Conservation (phyloP, 1,284 basidiomycete genomes). For the Thecaphora thlaspeos region DNA sequence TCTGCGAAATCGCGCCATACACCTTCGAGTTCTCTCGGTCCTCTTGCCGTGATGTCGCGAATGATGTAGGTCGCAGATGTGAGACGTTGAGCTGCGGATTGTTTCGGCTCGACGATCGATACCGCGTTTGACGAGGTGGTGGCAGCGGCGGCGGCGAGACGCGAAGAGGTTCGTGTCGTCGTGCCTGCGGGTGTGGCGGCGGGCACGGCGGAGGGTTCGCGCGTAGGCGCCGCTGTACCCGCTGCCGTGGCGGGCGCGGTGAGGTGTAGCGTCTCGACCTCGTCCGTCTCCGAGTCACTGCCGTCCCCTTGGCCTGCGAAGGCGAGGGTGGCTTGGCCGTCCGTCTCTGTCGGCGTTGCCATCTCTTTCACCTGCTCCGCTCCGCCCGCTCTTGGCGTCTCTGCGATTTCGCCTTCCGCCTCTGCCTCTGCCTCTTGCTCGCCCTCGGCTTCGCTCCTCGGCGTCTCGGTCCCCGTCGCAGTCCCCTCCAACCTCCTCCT, state of each 20-base stretch:
- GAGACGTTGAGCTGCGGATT: slow-evolving; percentile 16
- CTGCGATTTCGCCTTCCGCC: neutral
- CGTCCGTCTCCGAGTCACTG: slow-evolving; percentile 28
- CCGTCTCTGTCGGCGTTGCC: too few species aligned
- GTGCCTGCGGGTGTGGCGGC: neutral
- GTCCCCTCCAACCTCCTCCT: slow-evolving; percentile 13
- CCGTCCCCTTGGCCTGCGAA: neutral
- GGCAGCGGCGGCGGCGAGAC: slow-evolving; percentile 13
- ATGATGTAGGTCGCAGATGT: slow-evolving; percentile 32
- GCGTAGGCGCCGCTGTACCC: slow-evolving; percentile 18
- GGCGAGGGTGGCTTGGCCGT: neutral
- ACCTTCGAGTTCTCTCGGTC: slow-evolving; percentile 77
- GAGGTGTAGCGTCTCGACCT: slow-evolving; percentile 33
- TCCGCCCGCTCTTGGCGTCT: too few species aligned
- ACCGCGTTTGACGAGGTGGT: too few species aligned
- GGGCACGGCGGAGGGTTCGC: slow-evolving; percentile 27
- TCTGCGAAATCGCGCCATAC: slow-evolving; percentile 96
- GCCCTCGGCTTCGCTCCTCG: too few species aligned
- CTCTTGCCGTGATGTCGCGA: slow-evolving; percentile 57
- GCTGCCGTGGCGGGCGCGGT: slow-evolving; percentile 23
- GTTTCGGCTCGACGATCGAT: neutral
- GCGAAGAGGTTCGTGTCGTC: slow-evolving; percentile 20
- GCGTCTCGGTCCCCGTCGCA: too few species aligned
- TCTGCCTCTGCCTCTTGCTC: neutral
- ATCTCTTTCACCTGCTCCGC: too few species aligned